Evolutionary conservation across 495 filamentous ascomycete species (phyloP).

Genomic region (Polyplosphaeria fusca): DNA sequence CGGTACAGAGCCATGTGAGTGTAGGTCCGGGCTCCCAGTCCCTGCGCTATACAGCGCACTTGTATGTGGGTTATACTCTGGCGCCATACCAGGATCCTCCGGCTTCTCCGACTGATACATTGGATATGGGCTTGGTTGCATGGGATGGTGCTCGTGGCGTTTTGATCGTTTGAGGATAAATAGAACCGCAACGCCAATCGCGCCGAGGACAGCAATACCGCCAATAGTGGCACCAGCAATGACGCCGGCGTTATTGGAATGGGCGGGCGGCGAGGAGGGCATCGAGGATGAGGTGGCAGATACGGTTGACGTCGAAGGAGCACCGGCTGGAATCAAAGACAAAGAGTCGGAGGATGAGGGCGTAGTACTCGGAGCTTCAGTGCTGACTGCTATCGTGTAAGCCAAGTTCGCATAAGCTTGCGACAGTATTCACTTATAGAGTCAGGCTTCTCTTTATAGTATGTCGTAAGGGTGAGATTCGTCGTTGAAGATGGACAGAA

Average conservation of each 20-base stretch:
- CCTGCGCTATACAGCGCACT: not conserved
- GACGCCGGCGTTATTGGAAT: not conserved
- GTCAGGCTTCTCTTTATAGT: not conserved
- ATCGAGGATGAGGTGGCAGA: not conserved
- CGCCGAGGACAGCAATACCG: constrained; percentile 6
- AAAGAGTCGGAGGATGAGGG: not conserved
- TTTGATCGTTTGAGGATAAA: not conserved
- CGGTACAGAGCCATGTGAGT: not conserved
- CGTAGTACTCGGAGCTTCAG: not conserved
- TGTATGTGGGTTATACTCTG: not conserved
- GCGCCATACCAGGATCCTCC: not conserved
- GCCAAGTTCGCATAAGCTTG: not conserved
- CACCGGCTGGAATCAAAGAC: not conserved
- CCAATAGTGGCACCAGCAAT: constrained; percentile 3
- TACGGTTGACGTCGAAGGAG: not conserved
- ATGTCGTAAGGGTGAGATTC: not conserved
- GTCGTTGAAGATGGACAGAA: not conserved
- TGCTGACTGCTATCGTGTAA: not conserved
- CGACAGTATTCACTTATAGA: not conserved
- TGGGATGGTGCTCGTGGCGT: not conserved
- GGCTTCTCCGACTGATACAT: not conserved
- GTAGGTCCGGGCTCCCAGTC: not conserved
- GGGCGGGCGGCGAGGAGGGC: not conserved
- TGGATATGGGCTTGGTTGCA: not conserved
- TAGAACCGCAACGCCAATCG: constrained; percentile 1